These are phyloP conservation scores for Paragyromitra xinjiangensis DNA, from an alignment of 495 filamentous ascomycete genomes.

Conservation along the genomic window DNA sequence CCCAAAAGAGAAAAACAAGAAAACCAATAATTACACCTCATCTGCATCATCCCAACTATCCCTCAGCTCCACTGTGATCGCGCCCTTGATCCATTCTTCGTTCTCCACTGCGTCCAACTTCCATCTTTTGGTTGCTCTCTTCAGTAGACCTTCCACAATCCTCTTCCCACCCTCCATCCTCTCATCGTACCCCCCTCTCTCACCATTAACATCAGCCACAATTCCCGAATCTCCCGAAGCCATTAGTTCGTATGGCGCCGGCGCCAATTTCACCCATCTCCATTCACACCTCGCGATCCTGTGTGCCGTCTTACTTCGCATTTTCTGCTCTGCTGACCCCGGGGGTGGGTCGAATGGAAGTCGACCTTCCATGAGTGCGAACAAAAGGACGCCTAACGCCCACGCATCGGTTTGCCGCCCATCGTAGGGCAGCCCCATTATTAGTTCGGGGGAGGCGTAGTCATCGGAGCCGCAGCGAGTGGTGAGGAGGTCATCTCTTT, in stretches of 20 bases:
- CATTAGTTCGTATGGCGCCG: constrained; percentile 53
- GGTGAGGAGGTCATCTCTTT: constrained; percentile 76
- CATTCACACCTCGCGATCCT: constrained; percentile 95
- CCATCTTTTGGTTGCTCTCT: constrained; percentile 78
- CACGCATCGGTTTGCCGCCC: constrained; percentile 92
- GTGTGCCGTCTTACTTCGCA: constrained; percentile 81
- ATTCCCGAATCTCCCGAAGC: constrained; percentile 45
- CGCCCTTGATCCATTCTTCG: constrained; percentile 78
- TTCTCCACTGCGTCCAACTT: constrained; percentile 73
- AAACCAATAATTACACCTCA: constrained; percentile 33
- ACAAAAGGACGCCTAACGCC: constrained; percentile 92
- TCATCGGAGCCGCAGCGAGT: constrained; percentile 95
- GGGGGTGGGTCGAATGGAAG: constrained; percentile 90
- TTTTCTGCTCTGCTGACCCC: constrained; percentile 73
- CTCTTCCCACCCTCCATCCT: constrained; percentile 77
- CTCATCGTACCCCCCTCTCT: constrained; percentile 65
- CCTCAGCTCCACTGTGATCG: constrained; percentile 75
- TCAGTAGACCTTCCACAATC: constrained; percentile 81
- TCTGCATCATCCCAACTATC: constrained; percentile 55
- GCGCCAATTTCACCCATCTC: constrained; percentile 84
- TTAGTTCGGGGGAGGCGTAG: constrained; percentile 94
- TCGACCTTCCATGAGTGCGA: constrained; percentile 89
- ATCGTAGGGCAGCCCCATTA: constrained; percentile 94
- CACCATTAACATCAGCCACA: constrained; percentile 61
- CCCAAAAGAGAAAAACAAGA: not conserved